Evolutionary conservation across 352 stramenopile genomes (phyloP), one percentile per base, ranked within the genome.

Genomic region (Globisporangium nagaii): DNA sequence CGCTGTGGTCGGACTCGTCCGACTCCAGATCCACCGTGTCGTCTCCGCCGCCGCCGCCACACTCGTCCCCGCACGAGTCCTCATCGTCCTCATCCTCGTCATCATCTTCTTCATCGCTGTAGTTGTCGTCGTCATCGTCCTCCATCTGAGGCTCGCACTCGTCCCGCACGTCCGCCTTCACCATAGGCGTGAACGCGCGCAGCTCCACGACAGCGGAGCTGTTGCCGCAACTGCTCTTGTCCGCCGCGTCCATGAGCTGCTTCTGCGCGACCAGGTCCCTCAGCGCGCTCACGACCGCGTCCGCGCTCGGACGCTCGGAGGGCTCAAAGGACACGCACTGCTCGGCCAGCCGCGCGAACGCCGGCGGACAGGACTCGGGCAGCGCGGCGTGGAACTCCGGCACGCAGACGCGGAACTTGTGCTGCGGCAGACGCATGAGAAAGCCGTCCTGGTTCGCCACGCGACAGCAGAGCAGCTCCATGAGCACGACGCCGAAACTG

Each of bases 401-500:
- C 30, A 64, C 19, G 36, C 66, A 61, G 31, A 93, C 65, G 27
- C 73, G 66, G 60, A 94, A 94, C 56, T 94, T 94, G 62, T 74
- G 71, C 59, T 91, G 79, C n/a, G 84, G 84, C 12, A 93, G 62
- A 34, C 84, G 84, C 82, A 84, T 69, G 25, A 94, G 53, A 46
- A 94, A 94, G 12, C 73, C 79, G 52, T 94, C 80, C 2, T 78
- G 62, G 65, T 91, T 94, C 40, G 74, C 80, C 22, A 84, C 66
- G 45, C 82, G 84, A 39, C 84, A 91, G 66, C 84, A 94, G 24
- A 93, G 52, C 48, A 93, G 71, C 62, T 94, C 84, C 76, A 94
- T 93, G n/a, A 94, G 66, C 58, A 94, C 83, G 42, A 94, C 70
- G 22, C 84, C 84, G 47, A 88, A 90, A 63, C 80, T 90, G 56